A percentile compares a stretch with the other conserved stretches of the same genome.
These are phyloP conservation scores for Pinus taeda DNA, from an alignment of 75 land plant genomes.

Conservation along the genomic window DNA sequence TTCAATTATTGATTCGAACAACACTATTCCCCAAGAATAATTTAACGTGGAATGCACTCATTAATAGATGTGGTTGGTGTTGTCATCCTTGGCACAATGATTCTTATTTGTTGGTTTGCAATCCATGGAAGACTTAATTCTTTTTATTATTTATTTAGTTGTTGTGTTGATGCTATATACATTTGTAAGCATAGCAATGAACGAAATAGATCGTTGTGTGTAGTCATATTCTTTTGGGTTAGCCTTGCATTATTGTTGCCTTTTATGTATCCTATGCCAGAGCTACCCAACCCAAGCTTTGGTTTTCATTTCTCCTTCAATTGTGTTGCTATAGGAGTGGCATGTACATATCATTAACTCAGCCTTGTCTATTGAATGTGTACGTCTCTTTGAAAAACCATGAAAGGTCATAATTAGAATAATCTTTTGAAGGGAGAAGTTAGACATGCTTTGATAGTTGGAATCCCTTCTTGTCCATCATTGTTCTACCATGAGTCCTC, in stretches of 20 bases:
- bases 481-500: too few species aligned
- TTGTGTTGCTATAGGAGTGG: constrained; percentile 92
- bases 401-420: too few species aligned
- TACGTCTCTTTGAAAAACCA: too few species aligned
- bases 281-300: constrained; percentile 84
- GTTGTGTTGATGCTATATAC: not conserved
- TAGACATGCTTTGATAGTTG: too few species aligned
- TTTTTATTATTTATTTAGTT: constrained; percentile 21
- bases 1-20: not conserved
- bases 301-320: constrained; percentile 77
- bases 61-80: constrained; percentile 78
- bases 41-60: constrained; percentile 95
- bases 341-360: constrained; percentile 22
- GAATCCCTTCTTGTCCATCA: too few species aligned
- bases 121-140: constrained; percentile 61
- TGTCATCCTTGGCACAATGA: constrained; percentile 47
- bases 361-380: not conserved
- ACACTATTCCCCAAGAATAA: constrained; percentile 51
- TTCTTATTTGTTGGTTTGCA: constrained; percentile 61
- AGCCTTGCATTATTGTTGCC: constrained; percentile 58
- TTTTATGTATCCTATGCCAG: constrained; percentile 87
- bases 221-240: constrained; percentile 72
- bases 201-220: not conserved
- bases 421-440: too few species aligned
- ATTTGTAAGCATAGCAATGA: not conserved